Conservation (phyloP, 805 yeast genomes). For the Yarrowia hollandica region DNA sequence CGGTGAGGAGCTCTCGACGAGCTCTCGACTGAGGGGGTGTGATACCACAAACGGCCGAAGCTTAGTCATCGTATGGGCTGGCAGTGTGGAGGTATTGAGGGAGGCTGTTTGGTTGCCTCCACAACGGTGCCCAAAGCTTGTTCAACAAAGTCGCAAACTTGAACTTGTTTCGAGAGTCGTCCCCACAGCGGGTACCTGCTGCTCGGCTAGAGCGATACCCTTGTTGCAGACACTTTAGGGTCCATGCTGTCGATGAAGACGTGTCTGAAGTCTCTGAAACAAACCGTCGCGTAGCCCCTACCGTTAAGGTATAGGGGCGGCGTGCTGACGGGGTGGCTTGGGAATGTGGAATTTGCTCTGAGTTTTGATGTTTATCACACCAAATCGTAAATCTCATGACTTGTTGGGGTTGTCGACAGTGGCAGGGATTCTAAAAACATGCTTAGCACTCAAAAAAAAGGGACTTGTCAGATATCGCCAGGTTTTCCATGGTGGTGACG, state of each 20-base stretch:
- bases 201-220: neutral
- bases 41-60: too few species aligned
- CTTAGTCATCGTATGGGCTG: too few species aligned
- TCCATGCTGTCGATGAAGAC: neutral
- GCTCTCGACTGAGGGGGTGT: too few species aligned
- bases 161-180: neutral
- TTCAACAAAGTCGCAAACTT: neutral
- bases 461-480: neutral
- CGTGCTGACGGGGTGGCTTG: slow-evolving; percentile 18
- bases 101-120: neutral
- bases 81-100: too few species aligned
- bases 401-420: neutral
- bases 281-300: neutral
- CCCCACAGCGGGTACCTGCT: slow-evolving; percentile 18
- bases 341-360: neutral
- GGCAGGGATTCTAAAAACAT: too few species aligned
- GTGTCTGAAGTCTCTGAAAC: neutral
- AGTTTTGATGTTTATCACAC: slow-evolving; percentile 11
- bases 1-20: too few species aligned
- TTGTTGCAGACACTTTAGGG: neutral
- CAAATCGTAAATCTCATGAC: neutral
- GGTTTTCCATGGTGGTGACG: neutral
- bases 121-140: too few species aligned
- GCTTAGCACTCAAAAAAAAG: too few species aligned
- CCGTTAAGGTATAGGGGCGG: neutral